These are phyloP conservation scores for Pythium grandisporangium DNA, from an alignment of 352 stramenopile genomes.

Conservation along the genomic window DNA sequence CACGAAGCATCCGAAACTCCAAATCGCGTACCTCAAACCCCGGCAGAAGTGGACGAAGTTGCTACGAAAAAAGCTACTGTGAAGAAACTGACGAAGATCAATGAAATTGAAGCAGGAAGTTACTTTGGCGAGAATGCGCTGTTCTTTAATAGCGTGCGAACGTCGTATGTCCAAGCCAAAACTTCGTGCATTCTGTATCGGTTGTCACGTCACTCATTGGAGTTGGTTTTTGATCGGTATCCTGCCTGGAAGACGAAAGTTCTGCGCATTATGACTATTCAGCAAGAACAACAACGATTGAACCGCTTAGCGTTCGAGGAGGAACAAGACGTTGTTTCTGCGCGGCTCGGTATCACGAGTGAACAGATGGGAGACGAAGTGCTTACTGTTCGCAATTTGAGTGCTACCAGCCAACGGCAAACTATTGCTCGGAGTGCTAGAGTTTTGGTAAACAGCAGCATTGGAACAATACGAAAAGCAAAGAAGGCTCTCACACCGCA, in stretches of 20 bases:
- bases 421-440: too few species aligned
- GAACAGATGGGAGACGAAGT: constrained; percentile 12
- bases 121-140: constrained; percentile 69
- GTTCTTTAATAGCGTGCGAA: constrained; percentile 55
- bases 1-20: too few species aligned
- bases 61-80: constrained; percentile 8
- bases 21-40: too few species aligned
- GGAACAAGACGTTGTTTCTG: too few species aligned
- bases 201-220: constrained; percentile 52
- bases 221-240: constrained; percentile 62
- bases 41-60: constrained; percentile 12
- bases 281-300: constrained; percentile 41
- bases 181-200: constrained; percentile 65
- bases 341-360: too few species aligned
- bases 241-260: constrained; percentile 67
- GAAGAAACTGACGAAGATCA: constrained; percentile 34
- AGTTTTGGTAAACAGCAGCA: neutral
- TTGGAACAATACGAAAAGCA: neutral
- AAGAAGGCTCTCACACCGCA: neutral
- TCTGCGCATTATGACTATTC: constrained; percentile 42
- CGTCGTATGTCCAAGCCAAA: constrained; percentile 36
- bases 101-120: constrained; percentile 31
- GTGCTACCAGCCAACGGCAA: constrained; percentile 2
- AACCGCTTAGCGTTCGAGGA: constrained; percentile 32
- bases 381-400: constrained; percentile 14